Evolutionary conservation across 305 asterid genomes (phyloP), one percentile per base, ranked within the genome.

Genomic region (Stenogyne calaminthoides): DNA sequence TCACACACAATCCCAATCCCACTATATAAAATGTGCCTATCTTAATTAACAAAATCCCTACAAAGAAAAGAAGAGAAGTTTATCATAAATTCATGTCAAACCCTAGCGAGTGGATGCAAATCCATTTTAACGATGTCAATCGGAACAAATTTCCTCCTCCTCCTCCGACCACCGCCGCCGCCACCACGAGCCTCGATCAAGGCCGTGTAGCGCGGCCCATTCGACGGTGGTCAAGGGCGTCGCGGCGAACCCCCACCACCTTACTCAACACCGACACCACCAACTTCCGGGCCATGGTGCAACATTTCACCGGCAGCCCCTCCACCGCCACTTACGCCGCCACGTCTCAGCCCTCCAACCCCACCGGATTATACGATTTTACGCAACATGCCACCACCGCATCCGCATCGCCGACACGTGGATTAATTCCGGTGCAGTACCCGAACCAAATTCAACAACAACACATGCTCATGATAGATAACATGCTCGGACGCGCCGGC

Each of bases 201-300:
- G 74, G 84, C 55, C 84, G 84, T 0, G 61, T 75, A 32, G 49
- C 83, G 1, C 64, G 80, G 63, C 88, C 84, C 10, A 27, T 70
- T 62, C 72, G 87, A 15, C 65, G 83, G 42, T 84, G 89, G 55
- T 68, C 82, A 8, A 78, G 87, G 78, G 82, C 80, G 27, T 80
- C 87, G 0, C 76, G 86, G 4, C 66, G 89, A 37, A 82, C 85
- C 51, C 85, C 89, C 0, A 82, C 87, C 75, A 85, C 87, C 74
- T 65, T 84, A 51, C 71, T 85, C 80, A 82, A 78, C 85, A 85
- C 89, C 2, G 89, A 85, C 79, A 67, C 85, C 36, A 20, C 79
- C 74, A 84, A 84, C 76, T 84, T 84, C 55, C 78, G 85, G 11
- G 85, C 89, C 77, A 73, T 85, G 87, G 89, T 82, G 66, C 89